Conservation (phyloP, 148 eudicot species). For the Persicaria maculosa region DNA sequence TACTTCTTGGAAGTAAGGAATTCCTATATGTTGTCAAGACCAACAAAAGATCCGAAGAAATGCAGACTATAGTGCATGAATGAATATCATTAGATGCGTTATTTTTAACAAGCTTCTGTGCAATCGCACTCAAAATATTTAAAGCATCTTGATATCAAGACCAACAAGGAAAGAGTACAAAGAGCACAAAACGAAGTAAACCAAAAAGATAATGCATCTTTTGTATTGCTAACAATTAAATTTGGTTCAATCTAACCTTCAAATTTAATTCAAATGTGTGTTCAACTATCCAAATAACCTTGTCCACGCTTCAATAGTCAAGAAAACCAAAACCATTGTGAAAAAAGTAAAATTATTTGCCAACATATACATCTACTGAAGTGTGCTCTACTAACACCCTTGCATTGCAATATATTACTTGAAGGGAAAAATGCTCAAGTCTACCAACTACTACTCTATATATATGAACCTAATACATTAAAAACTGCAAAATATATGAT, state of each 20-base stretch:
- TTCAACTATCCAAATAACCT: neutral
- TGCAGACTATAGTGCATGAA: neutral
- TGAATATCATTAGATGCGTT: neutral
- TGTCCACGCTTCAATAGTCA: neutral
- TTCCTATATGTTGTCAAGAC: slow-evolving; percentile 60
- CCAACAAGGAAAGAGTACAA: neutral
- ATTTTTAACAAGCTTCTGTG: neutral
- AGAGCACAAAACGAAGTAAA: neutral
- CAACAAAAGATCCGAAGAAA: slow-evolving; percentile 18
- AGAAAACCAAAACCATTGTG: slow-evolving; percentile 1
- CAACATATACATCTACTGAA: neutral
- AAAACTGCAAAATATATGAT: neutral
- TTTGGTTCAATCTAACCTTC: neutral
- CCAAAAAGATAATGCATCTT: neutral
- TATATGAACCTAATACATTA: neutral
- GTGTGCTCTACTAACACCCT: neutral
- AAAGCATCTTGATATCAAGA: neutral
- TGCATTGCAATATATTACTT: neutral
- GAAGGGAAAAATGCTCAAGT: neutral
- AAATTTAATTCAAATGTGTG: neutral
- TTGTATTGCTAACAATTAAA: neutral
- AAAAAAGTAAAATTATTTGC: neutral
- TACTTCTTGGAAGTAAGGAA: slow-evolving; percentile 97
- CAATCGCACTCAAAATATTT: neutral
- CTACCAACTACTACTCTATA: neutral